Conservation (phyloP, 176 grass and related monocot genomes). For the Musa troglodytarum region DNA sequence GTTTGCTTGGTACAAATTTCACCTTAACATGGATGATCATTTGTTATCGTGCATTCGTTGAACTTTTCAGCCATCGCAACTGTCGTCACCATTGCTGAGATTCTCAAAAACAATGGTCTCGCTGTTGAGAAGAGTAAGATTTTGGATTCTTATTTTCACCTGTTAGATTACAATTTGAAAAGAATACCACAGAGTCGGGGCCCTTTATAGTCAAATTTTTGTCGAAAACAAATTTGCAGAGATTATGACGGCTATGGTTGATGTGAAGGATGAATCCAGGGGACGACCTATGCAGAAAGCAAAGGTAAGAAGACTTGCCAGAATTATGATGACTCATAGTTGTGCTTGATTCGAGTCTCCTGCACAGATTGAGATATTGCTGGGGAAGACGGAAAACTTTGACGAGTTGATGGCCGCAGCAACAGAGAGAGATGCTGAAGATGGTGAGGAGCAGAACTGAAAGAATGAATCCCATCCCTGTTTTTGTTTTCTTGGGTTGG, state of each 20-base stretch:
- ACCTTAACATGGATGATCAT: too few relatives aligned
- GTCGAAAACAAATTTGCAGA: conserved; percentile 29
- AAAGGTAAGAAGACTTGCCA: conserved; percentile 48
- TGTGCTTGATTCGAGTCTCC: neutral
- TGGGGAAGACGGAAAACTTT: conserved; percentile 84
- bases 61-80: conserved; percentile 62
- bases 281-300: conserved; percentile 74
- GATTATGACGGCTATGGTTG: conserved; percentile 77
- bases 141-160: neutral
- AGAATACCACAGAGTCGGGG: too few relatives aligned
- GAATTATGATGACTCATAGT: neutral
- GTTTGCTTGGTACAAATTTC: too few relatives aligned
- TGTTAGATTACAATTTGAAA: too few relatives aligned
- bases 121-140: conserved; percentile 79
- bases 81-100: conserved; percentile 80
- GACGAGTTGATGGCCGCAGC: conserved; percentile 87
- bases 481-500: conserved; percentile 8
- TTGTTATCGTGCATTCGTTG: too few relatives aligned
- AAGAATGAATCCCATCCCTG: neutral
- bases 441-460: conserved; percentile 55
- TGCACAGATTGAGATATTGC: conserved; percentile 68
- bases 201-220: too few relatives aligned
- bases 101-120: conserved; percentile 95
- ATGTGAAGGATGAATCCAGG: conserved; percentile 85
- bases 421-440: conserved; percentile 60